Conservation (phyloP, 73 alveolate genomes). For the Paramecium sexaurelia region DNA sequence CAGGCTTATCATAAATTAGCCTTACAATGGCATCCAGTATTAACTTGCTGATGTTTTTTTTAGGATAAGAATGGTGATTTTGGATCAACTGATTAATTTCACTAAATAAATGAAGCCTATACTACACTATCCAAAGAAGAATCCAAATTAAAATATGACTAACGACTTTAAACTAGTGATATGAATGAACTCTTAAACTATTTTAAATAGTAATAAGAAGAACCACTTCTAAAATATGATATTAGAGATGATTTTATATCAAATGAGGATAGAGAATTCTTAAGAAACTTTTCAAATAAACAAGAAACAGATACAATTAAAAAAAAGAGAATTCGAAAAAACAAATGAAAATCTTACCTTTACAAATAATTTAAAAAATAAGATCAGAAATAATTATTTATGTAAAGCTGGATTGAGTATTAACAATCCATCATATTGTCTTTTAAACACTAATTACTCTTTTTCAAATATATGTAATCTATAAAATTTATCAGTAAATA, state of each 20-base stretch:
- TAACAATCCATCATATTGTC: background rate
- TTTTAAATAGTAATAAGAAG: background rate
- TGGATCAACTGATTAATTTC: background rate
- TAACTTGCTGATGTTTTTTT: background rate
- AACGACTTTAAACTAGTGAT: background rate
- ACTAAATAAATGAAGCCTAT: background rate
- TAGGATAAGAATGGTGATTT: background rate
- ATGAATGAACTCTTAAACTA: background rate
- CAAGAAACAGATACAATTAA: background rate
- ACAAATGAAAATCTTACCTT: background rate
- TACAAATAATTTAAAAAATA: background rate
- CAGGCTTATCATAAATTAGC: constrained; percentile 94
- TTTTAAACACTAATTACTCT: background rate
- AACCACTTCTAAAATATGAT: background rate
- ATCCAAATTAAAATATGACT: background rate
- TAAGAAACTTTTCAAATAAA: background rate
- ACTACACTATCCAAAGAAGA: background rate
- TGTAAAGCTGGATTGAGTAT: background rate
- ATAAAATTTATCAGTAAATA: background rate
- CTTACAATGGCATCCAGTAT: constrained; percentile 93
- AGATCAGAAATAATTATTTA: background rate
- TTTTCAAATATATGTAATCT: background rate
- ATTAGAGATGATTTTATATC: background rate
- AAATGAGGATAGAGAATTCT: background rate
- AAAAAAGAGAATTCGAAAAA: background rate